These are phyloP conservation scores for Phaeosphaeriaceae sp. DNA, from an alignment of 2,329 filamentous ascomycete species.

Conservation along the genomic window DNA sequence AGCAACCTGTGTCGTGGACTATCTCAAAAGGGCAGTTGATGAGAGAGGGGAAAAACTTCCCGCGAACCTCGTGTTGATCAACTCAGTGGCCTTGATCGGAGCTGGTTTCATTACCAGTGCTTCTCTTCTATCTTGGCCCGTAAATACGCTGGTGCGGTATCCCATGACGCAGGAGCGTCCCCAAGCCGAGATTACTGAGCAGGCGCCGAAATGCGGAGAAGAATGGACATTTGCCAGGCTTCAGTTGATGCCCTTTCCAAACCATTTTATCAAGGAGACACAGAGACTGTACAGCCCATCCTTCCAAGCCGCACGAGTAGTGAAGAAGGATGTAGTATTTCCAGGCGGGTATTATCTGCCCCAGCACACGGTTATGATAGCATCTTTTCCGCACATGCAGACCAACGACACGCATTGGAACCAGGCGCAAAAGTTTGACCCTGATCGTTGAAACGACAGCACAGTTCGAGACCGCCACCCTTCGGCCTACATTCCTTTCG, in stretches of 20 bases:
- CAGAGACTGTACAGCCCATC: conserved; percentile 28
- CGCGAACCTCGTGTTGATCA: conserved; percentile 14
- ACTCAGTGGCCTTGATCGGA: conserved; percentile 13
- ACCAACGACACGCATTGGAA: conserved; percentile 64
- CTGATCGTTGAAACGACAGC: too few relatives aligned
- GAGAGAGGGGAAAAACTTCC: conserved; percentile 30
- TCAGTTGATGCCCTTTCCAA: too few relatives aligned
- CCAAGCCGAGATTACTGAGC: conserved; percentile 26
- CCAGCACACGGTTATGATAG: conserved; percentile 61
- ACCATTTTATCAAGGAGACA: conserved; percentile 31
- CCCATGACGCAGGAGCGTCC: conserved; percentile 24
- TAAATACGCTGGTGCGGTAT: conserved; percentile 23
- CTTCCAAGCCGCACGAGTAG: conserved; percentile 59
- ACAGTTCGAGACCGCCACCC: too few relatives aligned
- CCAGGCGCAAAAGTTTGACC: conserved; percentile 64
- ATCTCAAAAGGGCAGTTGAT: conserved; percentile 27
- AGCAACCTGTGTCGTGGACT: conserved; percentile 35
- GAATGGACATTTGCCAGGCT: too few relatives aligned
- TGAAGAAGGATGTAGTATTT: conserved; percentile 62
- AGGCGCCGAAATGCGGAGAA: conserved; percentile 23
- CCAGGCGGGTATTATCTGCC: conserved; percentile 66
- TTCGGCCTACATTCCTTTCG: too few relatives aligned
- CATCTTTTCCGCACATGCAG: conserved; percentile 54
- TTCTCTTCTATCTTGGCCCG: conserved; percentile 27
- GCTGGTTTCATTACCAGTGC: conserved; percentile 30